Evolutionary conservation across 441 rosid species (phyloP), one percentile per base, ranked within the genome.

Genomic region (Erodium texanum): DNA sequence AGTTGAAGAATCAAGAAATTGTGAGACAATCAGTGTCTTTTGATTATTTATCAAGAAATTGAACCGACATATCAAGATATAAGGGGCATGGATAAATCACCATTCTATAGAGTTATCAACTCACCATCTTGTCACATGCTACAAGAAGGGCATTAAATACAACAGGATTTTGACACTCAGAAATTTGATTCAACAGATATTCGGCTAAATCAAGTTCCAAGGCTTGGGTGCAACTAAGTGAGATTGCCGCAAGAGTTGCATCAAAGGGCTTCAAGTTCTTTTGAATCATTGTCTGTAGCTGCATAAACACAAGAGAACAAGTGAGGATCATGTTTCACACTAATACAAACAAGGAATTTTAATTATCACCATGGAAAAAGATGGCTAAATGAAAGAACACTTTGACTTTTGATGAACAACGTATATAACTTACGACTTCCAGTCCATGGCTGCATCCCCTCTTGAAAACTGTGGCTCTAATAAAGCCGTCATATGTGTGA

Each of bases 131-230:
- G 74, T 82, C 78, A 73, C 89, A 92, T 27, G 93, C 97, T 63
- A 77, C 76, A 67, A 94, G 87, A 80, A 92, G 82, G 61, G 78
- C 81, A 83, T 87, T 89, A 69, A 69, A 84, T 64, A 90, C 88
- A 80, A 70, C 71, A 15, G 89, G 80, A 76, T 77, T 24, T 24
- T 66, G 72, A 71, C 74, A 80, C 66, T 72, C 73, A 45, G 87
- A 81, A 69, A 90, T 74, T 78, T 82, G 86, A 77, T 82, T 77
- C 83, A 92, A 74, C 11, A 94, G 79, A 73, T 73, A 72, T 81
- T 94, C 95, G 62, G 97, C 97, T 66, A 85, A 75, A 83, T 94
- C 94, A 71, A 90, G 84, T 73, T 92, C 91, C 68, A 84, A 73
- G 65, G 79, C 88, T 56, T 18, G 50, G 22, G 69, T 71, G 71